A percentile compares a stretch with the other conserved stretches of the same genome.
Evolutionary conservation across 169 alveolate genomes (phyloP).

Genomic region (Plasmodium falciparum): DNA sequence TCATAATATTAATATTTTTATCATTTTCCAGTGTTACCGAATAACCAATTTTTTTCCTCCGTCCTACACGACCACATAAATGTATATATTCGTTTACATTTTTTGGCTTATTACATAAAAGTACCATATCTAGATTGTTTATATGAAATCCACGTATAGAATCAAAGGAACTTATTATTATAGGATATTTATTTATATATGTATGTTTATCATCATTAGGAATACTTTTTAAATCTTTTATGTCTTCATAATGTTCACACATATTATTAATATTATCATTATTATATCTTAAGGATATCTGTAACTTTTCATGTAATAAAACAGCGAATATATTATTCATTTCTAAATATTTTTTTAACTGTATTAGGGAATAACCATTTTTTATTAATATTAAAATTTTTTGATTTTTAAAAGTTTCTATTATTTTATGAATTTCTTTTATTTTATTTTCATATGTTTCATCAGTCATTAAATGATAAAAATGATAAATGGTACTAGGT

Average conservation of each 20-base stretch:
- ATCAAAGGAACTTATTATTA: slow-evolving; percentile 74
- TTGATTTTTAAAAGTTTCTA: slow-evolving; percentile 34
- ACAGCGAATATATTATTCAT: slow-evolving; percentile 41
- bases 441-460: slow-evolving; percentile 42
- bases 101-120: slow-evolving; percentile 64
- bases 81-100: slow-evolving; percentile 73
- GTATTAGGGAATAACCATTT: slow-evolving; percentile 61
- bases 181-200: slow-evolving; percentile 56
- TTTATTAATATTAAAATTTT: slow-evolving; percentile 58
- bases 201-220: slow-evolving; percentile 1
- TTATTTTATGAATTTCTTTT: slow-evolving; percentile 31
- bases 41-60: slow-evolving; percentile 47
- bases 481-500: slow-evolving; percentile 47
- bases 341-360: slow-evolving; percentile 21
- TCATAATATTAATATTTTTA: slow-evolving; percentile 47
- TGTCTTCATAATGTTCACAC: slow-evolving; percentile 47
- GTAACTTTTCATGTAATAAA: slow-evolving; percentile 54
- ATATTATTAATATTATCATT: slow-evolving; percentile 16
- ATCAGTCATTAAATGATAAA: slow-evolving; percentile 38
- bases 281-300: slow-evolving; percentile 47
- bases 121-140: slow-evolving; percentile 57
- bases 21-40: slow-evolving; percentile 62
- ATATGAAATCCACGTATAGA: slow-evolving; percentile 72
- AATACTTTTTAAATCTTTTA: slow-evolving; percentile 49
- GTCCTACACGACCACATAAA: slow-evolving; percentile 73